Evolutionary conservation across 2,329 filamentous ascomycete species (phyloP).

Genomic region (Bisporella sp.): DNA sequence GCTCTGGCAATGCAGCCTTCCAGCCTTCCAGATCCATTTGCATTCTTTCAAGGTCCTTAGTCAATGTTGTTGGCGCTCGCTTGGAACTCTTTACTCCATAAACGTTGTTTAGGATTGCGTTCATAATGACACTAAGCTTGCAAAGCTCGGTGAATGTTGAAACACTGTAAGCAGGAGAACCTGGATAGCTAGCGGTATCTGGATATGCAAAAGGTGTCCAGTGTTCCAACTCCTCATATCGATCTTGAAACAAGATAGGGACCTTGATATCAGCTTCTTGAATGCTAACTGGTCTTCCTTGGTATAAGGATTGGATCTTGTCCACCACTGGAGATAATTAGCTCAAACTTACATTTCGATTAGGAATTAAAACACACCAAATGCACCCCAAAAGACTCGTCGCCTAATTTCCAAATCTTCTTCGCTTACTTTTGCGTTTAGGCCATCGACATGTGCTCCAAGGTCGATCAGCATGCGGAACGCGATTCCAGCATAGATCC

Average conservation of each 20-base stretch:
- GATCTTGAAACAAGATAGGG: conserved; percentile 40
- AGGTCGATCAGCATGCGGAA: conserved; percentile 49
- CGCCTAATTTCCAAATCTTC: conserved; percentile 28
- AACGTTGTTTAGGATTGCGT: conserved; percentile 37
- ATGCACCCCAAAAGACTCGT: conserved; percentile 30
- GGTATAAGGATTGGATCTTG: conserved; percentile 48
- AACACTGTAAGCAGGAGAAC: conserved; percentile 34
- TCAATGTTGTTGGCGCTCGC: conserved; percentile 29
- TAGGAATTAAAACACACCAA: conserved; percentile 6
- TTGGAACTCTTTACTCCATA: conserved; percentile 37
- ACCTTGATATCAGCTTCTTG: conserved; percentile 40
- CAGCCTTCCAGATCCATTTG: conserved; percentile 36
- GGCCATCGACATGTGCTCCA: conserved; percentile 41
- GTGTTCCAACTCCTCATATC: conserved; percentile 45
- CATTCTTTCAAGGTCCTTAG: conserved; percentile 29
- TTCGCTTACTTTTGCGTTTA: conserved; percentile 11
- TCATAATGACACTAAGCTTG: conserved; percentile 40
- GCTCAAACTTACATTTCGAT: neutral
- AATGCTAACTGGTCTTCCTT: conserved; percentile 42
- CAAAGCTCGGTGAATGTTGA: conserved; percentile 37
- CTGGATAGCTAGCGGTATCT: conserved; percentile 24
- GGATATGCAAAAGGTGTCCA: conserved; percentile 40
- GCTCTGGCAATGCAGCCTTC: conserved; percentile 33
- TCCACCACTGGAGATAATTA: conserved; percentile 28
- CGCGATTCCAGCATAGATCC: conserved; percentile 51